Evolutionary conservation across 139 green algal genomes (phyloP).

Genomic region (Haematococcus sp.): DNA sequence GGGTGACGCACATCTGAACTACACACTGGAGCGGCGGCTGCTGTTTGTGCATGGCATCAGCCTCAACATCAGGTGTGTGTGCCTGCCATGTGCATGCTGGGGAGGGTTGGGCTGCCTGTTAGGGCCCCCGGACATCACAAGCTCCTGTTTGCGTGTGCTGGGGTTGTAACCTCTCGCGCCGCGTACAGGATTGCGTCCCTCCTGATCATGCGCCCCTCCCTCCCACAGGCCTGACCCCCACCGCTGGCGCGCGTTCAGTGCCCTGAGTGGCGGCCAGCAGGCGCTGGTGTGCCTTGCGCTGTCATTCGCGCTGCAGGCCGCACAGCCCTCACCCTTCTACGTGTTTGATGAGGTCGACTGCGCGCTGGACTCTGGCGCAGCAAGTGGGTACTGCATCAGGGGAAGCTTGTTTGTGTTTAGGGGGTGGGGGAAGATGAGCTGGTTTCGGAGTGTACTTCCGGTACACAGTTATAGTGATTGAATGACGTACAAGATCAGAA

Average conservation of each 20-base stretch:
- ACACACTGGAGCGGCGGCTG: conserved; percentile 45
- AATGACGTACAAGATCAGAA: too few relatives aligned
- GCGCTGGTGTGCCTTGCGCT: conserved; percentile 74
- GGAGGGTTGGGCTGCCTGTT: too few relatives aligned
- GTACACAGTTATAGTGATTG: too few relatives aligned
- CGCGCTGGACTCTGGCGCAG: conserved; percentile 45
- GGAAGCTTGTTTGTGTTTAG: too few relatives aligned
- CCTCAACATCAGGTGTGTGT: conserved; percentile 56
- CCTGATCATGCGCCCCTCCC: not conserved
- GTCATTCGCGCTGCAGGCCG: conserved; percentile 61
- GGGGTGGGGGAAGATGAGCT: too few relatives aligned
- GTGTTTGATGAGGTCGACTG: conserved; percentile 83
- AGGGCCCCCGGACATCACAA: too few relatives aligned
- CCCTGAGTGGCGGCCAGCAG: conserved; percentile 79
- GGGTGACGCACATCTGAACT: conserved; percentile 55
- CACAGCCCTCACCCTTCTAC: conserved; percentile 79
- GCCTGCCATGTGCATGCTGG: too few relatives aligned
- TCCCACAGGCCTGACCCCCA: conserved; percentile 52
- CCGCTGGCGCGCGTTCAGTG: conserved; percentile 63
- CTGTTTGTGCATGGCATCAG: conserved; percentile 60
- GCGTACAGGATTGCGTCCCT: too few relatives aligned
- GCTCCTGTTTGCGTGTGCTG: too few relatives aligned
- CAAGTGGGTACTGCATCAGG: too few relatives aligned
- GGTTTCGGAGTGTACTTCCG: too few relatives aligned
- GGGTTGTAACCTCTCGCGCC: too few relatives aligned